Base-by-base conservation (phyloP, 805 yeast species). In the Starmera dryadoides region DNA sequence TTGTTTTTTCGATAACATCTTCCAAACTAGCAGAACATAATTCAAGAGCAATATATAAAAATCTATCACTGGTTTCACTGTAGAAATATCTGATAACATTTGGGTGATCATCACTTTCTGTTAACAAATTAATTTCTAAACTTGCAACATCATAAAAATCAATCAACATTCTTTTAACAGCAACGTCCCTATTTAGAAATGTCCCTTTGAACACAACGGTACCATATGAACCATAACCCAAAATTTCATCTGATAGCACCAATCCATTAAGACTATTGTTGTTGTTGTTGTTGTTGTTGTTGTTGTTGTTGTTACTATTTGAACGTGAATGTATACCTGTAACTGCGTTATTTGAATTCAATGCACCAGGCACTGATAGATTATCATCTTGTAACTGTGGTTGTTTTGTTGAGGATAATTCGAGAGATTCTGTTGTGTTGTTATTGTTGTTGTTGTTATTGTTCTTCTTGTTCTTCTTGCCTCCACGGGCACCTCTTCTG, bases 181-280 rank as follows among this genome's bases (percentile, higher is more conserved):
- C 98, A 6, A 93, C 98, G 1, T 95, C 96, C 41, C 98, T 71
- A 48, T 79, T 81, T 55, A 91, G 96, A 63, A 89, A 93, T 4
- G 77, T 73, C 1, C 98, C 98, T 55, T 81, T 78, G 55, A 79
- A 87, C 1, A 93, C 98, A 22, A 91, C 87, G 0, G 98, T 93
- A 21, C 98, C 98, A 50, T 89, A 96, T 1, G 96, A 86, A 1
- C 98, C 98, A 57, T 86, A 87, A 1, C 98, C 98, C 37, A 93
- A 63, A n/a, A 88, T 73, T 22, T 72, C 76, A 45, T 83, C 83
- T 0, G 94, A 76, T 3, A 91, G 74, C 0, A 70, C 64, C 45
- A 86, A 59, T 41, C 73, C 78, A 38, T 70, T 75, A 37, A 72
- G 64, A 30, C 63, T 47, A 17, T 44, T 42, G 8, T 35, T 12